phyloP scores from a whole-genome alignment of 2,329 filamentous ascomycete species.

The Fusarium pseudoanthophilum region DNA sequence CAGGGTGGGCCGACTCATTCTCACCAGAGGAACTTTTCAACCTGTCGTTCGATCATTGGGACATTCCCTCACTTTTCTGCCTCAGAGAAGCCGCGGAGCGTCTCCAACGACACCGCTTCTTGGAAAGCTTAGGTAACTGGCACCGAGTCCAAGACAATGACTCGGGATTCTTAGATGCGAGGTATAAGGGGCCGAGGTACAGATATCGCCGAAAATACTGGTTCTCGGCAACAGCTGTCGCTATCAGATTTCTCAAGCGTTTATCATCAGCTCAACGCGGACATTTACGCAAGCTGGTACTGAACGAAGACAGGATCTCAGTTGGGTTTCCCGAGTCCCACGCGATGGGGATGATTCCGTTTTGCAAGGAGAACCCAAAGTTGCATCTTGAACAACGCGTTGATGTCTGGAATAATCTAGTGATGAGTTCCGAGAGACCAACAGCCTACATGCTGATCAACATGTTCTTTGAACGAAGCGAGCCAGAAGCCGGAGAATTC shows the following conservation, averaged over 20 bases:
- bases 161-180: too few relatives aligned
- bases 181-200: background rate
- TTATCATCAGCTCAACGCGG: background rate
- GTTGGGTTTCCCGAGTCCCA: background rate
- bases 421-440: accelerated
- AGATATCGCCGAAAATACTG: background rate
- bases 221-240: conserved; percentile 8
- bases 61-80: background rate
- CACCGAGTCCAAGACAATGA: too few relatives aligned
- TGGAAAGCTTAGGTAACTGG: background rate
- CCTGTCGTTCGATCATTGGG: background rate
- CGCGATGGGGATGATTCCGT: conserved; percentile 2
- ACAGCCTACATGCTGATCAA: accelerated
- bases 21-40: background rate
- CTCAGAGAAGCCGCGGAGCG: background rate
- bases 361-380: conserved; percentile 16
- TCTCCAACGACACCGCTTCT: background rate
- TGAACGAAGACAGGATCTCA: background rate
- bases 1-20: background rate
- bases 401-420: background rate
- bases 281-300: background rate
- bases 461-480: background rate
- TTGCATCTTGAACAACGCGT: conserved; percentile 12
- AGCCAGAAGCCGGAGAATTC: accelerated
- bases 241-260: conserved; percentile 3